Percentiles rank a stretch among this genome's conserved stretches.
Evolutionary conservation across 75 land plant species (phyloP).

Genomic region (Sequoia sempervirens): DNA sequence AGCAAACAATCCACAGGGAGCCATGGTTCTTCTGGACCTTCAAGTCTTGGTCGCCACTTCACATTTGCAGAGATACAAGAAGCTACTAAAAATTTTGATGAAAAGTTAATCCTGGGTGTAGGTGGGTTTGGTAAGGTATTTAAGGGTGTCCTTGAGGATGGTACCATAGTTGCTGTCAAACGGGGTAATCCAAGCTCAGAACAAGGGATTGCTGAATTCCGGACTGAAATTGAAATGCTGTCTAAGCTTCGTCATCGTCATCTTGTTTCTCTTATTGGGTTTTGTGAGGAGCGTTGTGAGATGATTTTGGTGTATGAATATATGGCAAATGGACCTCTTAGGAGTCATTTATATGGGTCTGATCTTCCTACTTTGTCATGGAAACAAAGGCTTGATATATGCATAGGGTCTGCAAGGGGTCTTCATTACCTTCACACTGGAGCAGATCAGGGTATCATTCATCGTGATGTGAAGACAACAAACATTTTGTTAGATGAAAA

Average conservation of each 20-base stretch:
- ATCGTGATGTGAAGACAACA: slow-evolving; percentile 87
- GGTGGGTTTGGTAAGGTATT: slow-evolving; percentile 95
- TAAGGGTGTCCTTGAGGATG: slow-evolving; percentile 73
- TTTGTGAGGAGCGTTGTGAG: slow-evolving; percentile 84
- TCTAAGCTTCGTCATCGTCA: slow-evolving; percentile 89
- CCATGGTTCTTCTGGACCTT: slow-evolving; percentile 46
- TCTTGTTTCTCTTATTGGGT: slow-evolving; percentile 85
- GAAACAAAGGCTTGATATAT: slow-evolving; percentile 85
- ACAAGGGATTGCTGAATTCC: slow-evolving; percentile 85
- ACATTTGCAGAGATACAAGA: slow-evolving; percentile 64
- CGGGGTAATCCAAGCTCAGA: slow-evolving; percentile 85
- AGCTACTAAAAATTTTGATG: slow-evolving; percentile 83
- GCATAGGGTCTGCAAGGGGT: slow-evolving; percentile 84
- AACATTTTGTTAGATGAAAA: slow-evolving; percentile 87
- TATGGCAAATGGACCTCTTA: slow-evolving; percentile 81
- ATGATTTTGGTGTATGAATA: slow-evolving; percentile 95
- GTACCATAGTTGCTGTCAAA: slow-evolving; percentile 79
- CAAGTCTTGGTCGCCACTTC: slow-evolving; percentile 60
- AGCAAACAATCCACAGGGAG: slow-evolving; percentile 52
- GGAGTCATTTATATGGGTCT: slow-evolving; percentile 81
- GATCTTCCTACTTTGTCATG: slow-evolving; percentile 66
- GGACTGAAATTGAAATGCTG: slow-evolving; percentile 81
- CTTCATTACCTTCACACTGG: slow-evolving; percentile 92
- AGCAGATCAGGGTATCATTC: slow-evolving; percentile 69
- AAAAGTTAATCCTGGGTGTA: slow-evolving; percentile 66